phyloP scores from a whole-genome alignment of 768 basidiomycete species.

The Boletus vinaceobasis region DNA sequence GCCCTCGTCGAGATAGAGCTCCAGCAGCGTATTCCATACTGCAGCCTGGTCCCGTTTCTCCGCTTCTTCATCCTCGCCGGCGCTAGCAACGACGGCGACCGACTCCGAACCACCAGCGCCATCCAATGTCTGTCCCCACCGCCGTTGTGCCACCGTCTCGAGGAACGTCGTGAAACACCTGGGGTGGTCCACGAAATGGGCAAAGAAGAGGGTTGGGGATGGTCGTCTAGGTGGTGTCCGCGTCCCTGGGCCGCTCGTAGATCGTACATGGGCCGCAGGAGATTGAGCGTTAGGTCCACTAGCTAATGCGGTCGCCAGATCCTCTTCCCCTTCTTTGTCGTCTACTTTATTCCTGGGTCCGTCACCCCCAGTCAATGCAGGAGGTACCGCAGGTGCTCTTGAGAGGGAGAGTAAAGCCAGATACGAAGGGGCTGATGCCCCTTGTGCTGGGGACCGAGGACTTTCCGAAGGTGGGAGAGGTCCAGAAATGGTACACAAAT shows the following conservation, averaged over 20 bases:
- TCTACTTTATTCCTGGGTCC: slow-evolving; percentile 20
- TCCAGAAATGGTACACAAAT: slow-evolving; percentile 75
- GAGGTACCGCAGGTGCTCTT: slow-evolving; percentile 43
- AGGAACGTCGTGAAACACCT: slow-evolving; percentile 82
- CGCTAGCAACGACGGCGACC: slow-evolving; percentile 6
- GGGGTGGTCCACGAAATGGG: slow-evolving; percentile 90
- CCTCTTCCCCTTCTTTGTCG: slow-evolving; percentile 15
- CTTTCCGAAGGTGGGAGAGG: slow-evolving; percentile 37
- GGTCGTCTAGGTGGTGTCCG: slow-evolving; percentile 49
- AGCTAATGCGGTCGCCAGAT: slow-evolving; percentile 11
- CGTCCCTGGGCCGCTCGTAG: slow-evolving; percentile 11
- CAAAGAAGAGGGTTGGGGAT: slow-evolving; percentile 85
- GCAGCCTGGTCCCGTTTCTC: slow-evolving; percentile 73
- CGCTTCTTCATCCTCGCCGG: slow-evolving; percentile 40
- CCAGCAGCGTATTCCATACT: slow-evolving; percentile 94
- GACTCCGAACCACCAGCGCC: slow-evolving; percentile 18
- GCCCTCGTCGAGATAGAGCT: slow-evolving; percentile 73
- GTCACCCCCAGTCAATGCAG: slow-evolving; percentile 37
- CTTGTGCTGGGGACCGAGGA: slow-evolving; percentile 23
- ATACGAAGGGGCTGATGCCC: slow-evolving; percentile 53
- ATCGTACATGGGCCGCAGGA: slow-evolving; percentile 3
- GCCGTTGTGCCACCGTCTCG: slow-evolving; percentile 73
- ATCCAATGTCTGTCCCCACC: slow-evolving; percentile 77
- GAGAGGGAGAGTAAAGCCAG: slow-evolving; percentile 78
- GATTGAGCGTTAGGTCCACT: slow-evolving; percentile 29